Percentiles rank a stretch among this genome's conserved stretches.
These are phyloP conservation scores for Penicillium antarcticum DNA, from an alignment of 495 filamentous ascomycete species.

Conservation along the genomic window DNA sequence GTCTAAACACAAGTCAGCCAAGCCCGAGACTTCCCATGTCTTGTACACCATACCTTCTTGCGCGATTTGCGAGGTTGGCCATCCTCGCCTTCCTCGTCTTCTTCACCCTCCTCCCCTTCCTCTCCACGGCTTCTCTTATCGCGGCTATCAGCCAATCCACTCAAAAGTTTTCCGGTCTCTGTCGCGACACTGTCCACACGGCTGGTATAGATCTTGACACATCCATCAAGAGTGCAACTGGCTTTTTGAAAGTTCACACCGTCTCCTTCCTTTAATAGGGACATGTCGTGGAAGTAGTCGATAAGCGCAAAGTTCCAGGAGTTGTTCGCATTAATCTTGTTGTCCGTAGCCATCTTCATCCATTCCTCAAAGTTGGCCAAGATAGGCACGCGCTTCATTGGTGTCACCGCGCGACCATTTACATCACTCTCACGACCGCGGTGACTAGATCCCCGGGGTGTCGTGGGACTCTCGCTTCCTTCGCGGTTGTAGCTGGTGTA, in stretches of 20 bases:
- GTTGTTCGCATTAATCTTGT: constrained; percentile 99
- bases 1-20: constrained; percentile 41
- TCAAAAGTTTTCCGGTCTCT: constrained; percentile 93
- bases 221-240: constrained; percentile 96
- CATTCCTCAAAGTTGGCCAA: constrained; percentile 98
- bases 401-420: constrained; percentile 76
- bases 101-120: constrained; percentile 60
- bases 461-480: constrained; percentile 62
- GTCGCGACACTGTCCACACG: constrained; percentile 97
- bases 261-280: constrained; percentile 90
- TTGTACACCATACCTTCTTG: constrained; percentile 56
- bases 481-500: constrained; percentile 60
- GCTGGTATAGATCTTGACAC: constrained; percentile 99
- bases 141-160: constrained; percentile 88
- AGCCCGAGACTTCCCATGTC: background rate
- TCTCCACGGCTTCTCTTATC: constrained; percentile 70
- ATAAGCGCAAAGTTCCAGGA: constrained; percentile 99
- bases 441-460: constrained; percentile 53
- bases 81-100: constrained; percentile 80
- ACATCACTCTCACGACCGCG: constrained; percentile 56
- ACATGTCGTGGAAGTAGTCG: constrained; percentile 99
- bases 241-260: constrained; percentile 98
- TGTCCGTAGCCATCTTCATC: constrained; percentile 99
- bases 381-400: constrained; percentile 94
- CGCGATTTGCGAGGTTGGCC: constrained; percentile 71